These are phyloP conservation scores for Ganoderma meredithae DNA, from an alignment of 1,284 basidiomycete genomes.

Conservation along the genomic window DNA sequence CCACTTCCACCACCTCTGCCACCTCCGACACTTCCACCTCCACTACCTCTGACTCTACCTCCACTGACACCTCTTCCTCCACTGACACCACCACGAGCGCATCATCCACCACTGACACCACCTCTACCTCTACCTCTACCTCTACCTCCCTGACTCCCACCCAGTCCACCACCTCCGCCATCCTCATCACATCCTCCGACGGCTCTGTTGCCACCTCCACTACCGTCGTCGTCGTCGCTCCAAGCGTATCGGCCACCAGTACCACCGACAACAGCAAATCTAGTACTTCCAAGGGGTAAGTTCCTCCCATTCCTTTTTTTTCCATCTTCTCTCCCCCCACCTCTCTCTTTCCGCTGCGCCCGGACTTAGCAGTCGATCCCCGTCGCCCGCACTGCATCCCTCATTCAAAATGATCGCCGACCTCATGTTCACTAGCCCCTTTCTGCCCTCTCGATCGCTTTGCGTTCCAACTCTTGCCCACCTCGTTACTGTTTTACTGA, in stretches of 20 bases:
- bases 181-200: constrained; percentile 18
- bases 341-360: neutral
- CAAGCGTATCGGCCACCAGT: neutral
- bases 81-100: constrained; percentile 20
- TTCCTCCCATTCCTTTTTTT: neutral
- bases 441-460: constrained; percentile 4
- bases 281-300: constrained; percentile 22
- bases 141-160: constrained; percentile 15
- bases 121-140: constrained; percentile 14
- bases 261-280: neutral
- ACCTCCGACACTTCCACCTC: constrained; percentile 28
- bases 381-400: neutral
- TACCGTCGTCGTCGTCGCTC: constrained; percentile 17
- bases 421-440: neutral
- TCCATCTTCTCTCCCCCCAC: neutral
- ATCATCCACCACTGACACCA: constrained; percentile 16
- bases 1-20: constrained; percentile 5
- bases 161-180: constrained; percentile 18
- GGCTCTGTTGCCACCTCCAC: constrained; percentile 26
- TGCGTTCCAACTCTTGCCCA: neutral
- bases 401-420: neutral
- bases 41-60: constrained; percentile 25
- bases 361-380: constrained; percentile 6
- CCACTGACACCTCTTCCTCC: constrained; percentile 18
- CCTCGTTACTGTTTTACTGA: neutral